These are phyloP conservation scores for Bothriochloa decipiens DNA, from an alignment of 176 grass and related monocot genomes.

Conservation along the genomic window DNA sequence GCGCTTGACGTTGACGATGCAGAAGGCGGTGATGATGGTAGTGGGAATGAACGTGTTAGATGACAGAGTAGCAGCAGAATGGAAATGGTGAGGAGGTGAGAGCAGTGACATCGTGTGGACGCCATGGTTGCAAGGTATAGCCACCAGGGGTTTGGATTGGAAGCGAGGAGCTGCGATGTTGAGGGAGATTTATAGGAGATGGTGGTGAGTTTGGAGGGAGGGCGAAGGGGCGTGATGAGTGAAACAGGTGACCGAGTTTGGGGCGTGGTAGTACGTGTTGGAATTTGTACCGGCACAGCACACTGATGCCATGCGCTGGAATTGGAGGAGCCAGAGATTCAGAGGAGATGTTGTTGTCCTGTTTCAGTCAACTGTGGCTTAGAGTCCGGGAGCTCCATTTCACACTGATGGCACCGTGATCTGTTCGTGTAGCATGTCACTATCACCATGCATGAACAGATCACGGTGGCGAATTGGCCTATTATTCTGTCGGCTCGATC, in stretches of 20 bases:
- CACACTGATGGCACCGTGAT: too few species aligned
- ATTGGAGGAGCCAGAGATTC: background rate
- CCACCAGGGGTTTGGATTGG: background rate
- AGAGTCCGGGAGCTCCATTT: background rate
- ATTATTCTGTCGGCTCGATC: too few species aligned
- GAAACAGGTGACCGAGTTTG: constrained; percentile 39
- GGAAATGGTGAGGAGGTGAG: background rate
- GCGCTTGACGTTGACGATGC: background rate
- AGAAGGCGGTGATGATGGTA: background rate
- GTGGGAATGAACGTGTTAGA: background rate
- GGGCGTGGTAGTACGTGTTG: constrained; percentile 22
- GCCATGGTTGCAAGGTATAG: constrained; percentile 34
- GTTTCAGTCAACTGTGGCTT: background rate
- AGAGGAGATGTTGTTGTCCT: background rate
- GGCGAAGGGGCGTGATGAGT: constrained; percentile 27
- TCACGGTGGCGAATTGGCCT: too few species aligned
- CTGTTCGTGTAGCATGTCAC: too few species aligned
- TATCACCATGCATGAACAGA: too few species aligned
- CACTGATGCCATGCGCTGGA: constrained; percentile 27
- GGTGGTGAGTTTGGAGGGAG: background rate
- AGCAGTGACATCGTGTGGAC: background rate
- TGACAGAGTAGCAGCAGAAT: background rate
- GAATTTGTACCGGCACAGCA: background rate
- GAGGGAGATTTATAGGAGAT: constrained; percentile 33
- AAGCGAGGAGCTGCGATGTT: background rate